Evolutionary conservation across 2,329 filamentous ascomycete genomes (phyloP).

Genomic region (Neurospora sp.): DNA sequence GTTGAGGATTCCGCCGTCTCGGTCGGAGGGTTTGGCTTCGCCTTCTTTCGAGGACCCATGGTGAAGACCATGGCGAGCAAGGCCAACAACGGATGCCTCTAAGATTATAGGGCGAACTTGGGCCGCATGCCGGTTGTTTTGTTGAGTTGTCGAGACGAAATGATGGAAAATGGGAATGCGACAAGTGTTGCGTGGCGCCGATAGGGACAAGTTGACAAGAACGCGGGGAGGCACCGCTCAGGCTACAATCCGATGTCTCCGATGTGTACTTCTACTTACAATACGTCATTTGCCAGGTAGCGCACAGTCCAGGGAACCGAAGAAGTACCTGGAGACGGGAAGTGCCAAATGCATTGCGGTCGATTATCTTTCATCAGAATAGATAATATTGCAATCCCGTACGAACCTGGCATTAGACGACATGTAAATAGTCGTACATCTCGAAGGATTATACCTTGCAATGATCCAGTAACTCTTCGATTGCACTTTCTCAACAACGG

Average conservation of each 20-base stretch:
- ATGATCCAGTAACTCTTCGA: neutral
- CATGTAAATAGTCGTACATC: neutral
- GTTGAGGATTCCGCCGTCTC: conserved; percentile 7
- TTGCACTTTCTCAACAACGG: neutral
- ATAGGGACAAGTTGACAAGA: neutral
- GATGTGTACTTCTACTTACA: neutral
- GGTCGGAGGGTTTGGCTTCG: conserved; percentile 25
- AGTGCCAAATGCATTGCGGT: neutral
- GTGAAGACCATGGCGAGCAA: conserved; percentile 4
- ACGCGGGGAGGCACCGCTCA: neutral
- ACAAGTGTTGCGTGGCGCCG: neutral
- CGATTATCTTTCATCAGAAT: neutral
- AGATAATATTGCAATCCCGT: neutral
- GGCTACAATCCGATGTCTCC: neutral
- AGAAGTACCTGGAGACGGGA: neutral
- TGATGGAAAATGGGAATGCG: neutral
- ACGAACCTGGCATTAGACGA: neutral
- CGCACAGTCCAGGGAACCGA: neutral
- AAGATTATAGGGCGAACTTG: neutral
- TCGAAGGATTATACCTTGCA: neutral
- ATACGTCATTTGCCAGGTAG: neutral
- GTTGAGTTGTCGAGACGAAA: neutral
- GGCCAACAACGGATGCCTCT: neutral
- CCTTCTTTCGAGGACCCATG: conserved; percentile 35
- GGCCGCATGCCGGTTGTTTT: neutral